Evolutionary conservation across 129 eudicot genomes (phyloP).

Genomic region (Tagetes erecta): DNA sequence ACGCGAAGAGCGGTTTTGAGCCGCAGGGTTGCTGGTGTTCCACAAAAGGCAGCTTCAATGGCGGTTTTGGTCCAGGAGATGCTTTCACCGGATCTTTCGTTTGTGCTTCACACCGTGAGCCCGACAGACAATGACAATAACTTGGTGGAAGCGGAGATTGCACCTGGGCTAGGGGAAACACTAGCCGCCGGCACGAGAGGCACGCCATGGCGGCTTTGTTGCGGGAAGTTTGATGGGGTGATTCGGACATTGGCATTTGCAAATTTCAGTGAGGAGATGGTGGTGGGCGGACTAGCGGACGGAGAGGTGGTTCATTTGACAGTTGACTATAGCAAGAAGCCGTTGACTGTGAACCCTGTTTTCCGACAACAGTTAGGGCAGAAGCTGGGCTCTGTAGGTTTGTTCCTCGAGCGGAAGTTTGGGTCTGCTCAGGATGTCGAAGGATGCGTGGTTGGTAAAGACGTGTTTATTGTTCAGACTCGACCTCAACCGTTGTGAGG

Average conservation of each 20-base stretch:
- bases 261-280: slow-evolving; percentile 89
- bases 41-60: slow-evolving; percentile 73
- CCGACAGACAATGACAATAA: slow-evolving; percentile 66
- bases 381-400: slow-evolving; percentile 78
- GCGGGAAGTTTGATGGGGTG: slow-evolving; percentile 71
- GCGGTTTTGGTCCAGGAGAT: slow-evolving; percentile 85
- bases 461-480: slow-evolving; percentile 74
- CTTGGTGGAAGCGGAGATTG: slow-evolving; percentile 78
- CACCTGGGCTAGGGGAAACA: slow-evolving; percentile 91
- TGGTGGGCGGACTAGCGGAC: slow-evolving; percentile 59
- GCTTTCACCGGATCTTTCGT: slow-evolving; percentile 87
- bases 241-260: slow-evolving; percentile 82
- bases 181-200: slow-evolving; percentile 88
- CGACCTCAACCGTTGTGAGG: slow-evolving; percentile 77
- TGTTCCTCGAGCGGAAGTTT: slow-evolving; percentile 76
- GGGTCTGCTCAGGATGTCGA: slow-evolving; percentile 87
- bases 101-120: slow-evolving; percentile 84
- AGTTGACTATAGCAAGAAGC: slow-evolving; percentile 87
- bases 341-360: slow-evolving; percentile 69
- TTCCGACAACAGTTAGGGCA: slow-evolving; percentile 77
- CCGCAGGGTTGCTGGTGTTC: slow-evolving; percentile 79
- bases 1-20: slow-evolving; percentile 92
- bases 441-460: slow-evolving; percentile 89
- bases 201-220: slow-evolving; percentile 85
- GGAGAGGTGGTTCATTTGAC: slow-evolving; percentile 70